phyloP scores from a whole-genome alignment of 768 basidiomycete species.

The Hygrocybe coccinea region DNA sequence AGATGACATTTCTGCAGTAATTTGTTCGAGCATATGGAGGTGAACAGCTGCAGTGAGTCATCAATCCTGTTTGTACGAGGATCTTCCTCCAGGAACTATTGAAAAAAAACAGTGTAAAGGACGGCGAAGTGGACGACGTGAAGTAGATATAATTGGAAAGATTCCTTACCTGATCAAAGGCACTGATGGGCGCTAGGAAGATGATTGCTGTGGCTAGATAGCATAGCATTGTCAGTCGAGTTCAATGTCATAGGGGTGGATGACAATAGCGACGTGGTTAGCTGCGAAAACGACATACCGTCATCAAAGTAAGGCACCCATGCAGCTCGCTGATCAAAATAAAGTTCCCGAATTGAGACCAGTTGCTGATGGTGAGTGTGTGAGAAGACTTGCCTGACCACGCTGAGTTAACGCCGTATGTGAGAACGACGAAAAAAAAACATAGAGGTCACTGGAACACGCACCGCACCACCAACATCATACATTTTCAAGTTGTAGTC shows the following conservation, averaged over 20 bases:
- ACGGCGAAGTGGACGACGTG: too few species aligned
- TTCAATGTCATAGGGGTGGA: too few species aligned
- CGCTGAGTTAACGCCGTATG: slow-evolving; percentile 36
- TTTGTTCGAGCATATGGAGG: slow-evolving; percentile 67
- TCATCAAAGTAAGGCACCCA: slow-evolving; percentile 88
- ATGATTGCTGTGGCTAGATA: slow-evolving; percentile 72
- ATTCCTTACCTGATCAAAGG: slow-evolving; percentile 68
- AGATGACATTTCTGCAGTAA: slow-evolving; percentile 68
- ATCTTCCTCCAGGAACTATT: slow-evolving; percentile 78
- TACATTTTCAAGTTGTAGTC: slow-evolving; percentile 74
- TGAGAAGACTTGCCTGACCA: slow-evolving; percentile 46
- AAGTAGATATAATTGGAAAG: slow-evolving; percentile 5
- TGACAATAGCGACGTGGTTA: too few species aligned
- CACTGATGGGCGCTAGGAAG: slow-evolving; percentile 81
- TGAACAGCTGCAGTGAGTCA: slow-evolving; percentile 77
- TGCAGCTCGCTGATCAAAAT: slow-evolving; percentile 53
- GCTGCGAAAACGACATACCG: slow-evolving; percentile 39
- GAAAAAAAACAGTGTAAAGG: background rate
- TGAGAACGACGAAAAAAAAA: slow-evolving; percentile 5
- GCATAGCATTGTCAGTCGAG: slow-evolving; percentile 1
- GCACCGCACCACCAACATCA: slow-evolving; percentile 78
- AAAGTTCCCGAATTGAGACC: background rate
- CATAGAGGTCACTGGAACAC: slow-evolving; percentile 24
- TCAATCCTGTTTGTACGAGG: slow-evolving; percentile 72
- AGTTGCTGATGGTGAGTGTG: slow-evolving; percentile 9